Conservation (phyloP, 768 basidiomycete species). For the Obba rivulosa region DNA sequence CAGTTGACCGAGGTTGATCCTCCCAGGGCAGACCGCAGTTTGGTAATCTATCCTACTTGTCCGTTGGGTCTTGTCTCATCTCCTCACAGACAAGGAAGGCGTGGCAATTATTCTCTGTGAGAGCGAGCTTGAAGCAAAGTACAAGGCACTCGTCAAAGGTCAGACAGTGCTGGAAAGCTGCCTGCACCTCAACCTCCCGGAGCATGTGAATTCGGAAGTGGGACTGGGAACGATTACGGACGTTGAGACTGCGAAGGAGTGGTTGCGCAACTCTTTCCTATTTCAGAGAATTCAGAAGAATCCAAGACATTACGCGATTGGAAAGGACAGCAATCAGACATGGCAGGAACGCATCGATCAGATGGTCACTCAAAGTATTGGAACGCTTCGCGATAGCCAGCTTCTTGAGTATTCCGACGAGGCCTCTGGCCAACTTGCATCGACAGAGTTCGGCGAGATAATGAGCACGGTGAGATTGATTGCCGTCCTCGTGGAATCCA, state of each 20-base stretch:
- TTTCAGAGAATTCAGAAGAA: conserved; percentile 84
- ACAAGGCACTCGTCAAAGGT: conserved; percentile 62
- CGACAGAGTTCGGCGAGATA: conserved; percentile 77
- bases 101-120: conserved; percentile 83
- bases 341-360: conserved; percentile 73
- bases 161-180: conserved; percentile 80
- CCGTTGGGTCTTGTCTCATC: not conserved
- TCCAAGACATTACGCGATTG: conserved; percentile 67
- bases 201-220: conserved; percentile 94
- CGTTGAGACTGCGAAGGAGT: conserved; percentile 65
- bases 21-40: conserved; percentile 84
- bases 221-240: conserved; percentile 77
- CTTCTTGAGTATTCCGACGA: conserved; percentile 45
- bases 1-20: not conserved
- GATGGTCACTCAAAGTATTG: conserved; percentile 64
- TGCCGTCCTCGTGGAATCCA: not conserved
- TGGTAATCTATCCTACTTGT: conserved; percentile 35
- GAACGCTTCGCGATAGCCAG: conserved; percentile 52
- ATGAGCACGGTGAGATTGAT: conserved; percentile 69
- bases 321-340: conserved; percentile 46
- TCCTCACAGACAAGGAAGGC: conserved; percentile 66
- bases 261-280: conserved; percentile 84
- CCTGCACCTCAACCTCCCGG: conserved; percentile 75
- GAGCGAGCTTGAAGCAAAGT: conserved; percentile 63
- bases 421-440: conserved; percentile 37